These are phyloP conservation scores for Alternaria rosae DNA, from an alignment of 2,329 filamentous ascomycete genomes.

Conservation along the genomic window DNA sequence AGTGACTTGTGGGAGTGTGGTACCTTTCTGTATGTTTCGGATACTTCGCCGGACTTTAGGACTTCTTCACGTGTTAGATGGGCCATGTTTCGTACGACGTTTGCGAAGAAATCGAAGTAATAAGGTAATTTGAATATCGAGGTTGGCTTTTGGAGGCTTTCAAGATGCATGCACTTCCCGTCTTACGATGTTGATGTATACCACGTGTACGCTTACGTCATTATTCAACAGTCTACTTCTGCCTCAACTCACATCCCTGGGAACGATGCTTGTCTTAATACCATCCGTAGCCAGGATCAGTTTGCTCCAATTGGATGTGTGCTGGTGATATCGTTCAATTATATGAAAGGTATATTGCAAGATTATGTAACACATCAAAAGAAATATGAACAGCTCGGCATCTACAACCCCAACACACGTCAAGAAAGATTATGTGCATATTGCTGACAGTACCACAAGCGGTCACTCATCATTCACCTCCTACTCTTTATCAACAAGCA, in stretches of 20 bases:
- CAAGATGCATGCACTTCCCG: neutral
- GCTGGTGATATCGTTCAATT: neutral
- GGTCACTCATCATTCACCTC: neutral
- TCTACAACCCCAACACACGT: neutral
- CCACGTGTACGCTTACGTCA: neutral
- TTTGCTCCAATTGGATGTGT: neutral
- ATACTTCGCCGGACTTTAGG: conserved; percentile 28
- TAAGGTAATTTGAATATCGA: no score
- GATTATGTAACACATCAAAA: neutral
- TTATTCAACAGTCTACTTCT: neutral
- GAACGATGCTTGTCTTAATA: no score
- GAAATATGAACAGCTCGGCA: neutral
- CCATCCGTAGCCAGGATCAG: no score
- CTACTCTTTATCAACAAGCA: conserved; percentile 32
- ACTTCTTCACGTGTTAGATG: conserved; percentile 39
- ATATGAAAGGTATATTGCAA: neutral
- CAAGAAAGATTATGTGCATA: neutral
- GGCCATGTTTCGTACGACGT: conserved; percentile 23
- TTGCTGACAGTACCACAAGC: neutral
- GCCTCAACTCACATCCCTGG: neutral
- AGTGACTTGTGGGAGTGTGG: neutral
- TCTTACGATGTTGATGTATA: neutral
- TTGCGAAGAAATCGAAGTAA: no score
- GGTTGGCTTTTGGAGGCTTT: neutral
- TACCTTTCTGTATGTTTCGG: conserved; percentile 32